Percentiles rank a stretch among this genome's conserved stretches.
phyloP scores from a whole-genome alignment of 2,329 filamentous ascomycete genomes.

The Colletotrichum euphorbiae region DNA sequence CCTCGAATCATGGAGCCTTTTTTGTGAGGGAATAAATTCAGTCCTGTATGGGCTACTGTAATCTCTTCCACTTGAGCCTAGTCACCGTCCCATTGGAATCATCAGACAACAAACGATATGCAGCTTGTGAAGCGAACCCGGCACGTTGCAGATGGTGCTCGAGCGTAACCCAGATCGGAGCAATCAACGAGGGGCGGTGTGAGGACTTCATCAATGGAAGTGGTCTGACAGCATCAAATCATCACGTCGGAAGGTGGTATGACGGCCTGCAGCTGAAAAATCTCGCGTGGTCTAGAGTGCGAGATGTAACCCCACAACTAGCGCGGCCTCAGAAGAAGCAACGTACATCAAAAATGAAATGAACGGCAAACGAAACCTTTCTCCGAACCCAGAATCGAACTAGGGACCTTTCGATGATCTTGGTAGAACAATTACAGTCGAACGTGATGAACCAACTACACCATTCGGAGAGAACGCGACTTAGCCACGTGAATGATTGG shows the following conservation, averaged over 20 bases:
- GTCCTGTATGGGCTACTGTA: no score
- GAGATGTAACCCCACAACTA: neutral
- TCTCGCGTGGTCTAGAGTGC: neutral
- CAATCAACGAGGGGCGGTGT: neutral
- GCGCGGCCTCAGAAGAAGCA: neutral
- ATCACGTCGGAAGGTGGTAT: neutral
- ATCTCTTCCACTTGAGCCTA: neutral
- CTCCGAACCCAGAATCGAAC: conserved; percentile 32
- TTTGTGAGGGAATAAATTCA: no score
- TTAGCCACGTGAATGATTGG: conserved; percentile 27
- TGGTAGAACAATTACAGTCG: conserved; percentile 31
- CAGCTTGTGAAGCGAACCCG: neutral
- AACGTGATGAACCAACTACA: conserved; percentile 35
- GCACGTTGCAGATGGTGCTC: neutral
- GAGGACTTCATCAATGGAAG: neutral
- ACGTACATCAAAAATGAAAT: neutral
- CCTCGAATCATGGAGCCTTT: no score
- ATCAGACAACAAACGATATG: neutral
- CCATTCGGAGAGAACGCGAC: conserved; percentile 28
- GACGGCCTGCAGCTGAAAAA: neutral
- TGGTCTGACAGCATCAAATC: neutral
- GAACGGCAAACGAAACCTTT: neutral
- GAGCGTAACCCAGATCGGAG: neutral
- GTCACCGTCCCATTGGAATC: neutral
- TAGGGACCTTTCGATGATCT: conserved; percentile 31